phyloP scores from a whole-genome alignment of 257 asterid species.

The Nicotiana obtusifolia region DNA sequence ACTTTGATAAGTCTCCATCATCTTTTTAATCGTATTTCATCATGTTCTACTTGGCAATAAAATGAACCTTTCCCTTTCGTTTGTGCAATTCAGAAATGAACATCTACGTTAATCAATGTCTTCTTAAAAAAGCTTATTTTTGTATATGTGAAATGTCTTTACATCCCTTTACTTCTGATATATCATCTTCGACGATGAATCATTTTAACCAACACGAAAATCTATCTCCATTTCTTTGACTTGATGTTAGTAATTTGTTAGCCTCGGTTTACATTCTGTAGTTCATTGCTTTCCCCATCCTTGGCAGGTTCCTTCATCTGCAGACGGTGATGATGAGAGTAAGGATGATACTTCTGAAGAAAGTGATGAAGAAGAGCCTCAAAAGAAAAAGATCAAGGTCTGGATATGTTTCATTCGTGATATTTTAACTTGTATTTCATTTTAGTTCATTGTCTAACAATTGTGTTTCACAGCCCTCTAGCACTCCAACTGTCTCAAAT shows the following conservation, averaged over 20 bases:
- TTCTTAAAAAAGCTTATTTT: too few relatives aligned
- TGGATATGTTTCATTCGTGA: slow-evolving; percentile 15
- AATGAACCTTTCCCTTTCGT: background rate
- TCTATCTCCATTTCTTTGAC: too few relatives aligned
- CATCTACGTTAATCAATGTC: background rate
- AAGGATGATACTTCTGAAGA: background rate
- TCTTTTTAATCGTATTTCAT: background rate
- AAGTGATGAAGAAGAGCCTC: slow-evolving; percentile 46
- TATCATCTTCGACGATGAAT: too few relatives aligned
- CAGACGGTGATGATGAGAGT: too few relatives aligned
- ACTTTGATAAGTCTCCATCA: background rate
- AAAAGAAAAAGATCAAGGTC: slow-evolving; percentile 40
- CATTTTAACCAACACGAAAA: too few relatives aligned
- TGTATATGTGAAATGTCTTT: too few relatives aligned
- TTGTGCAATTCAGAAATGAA: background rate
- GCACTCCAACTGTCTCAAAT: background rate
- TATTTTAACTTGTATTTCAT: background rate
- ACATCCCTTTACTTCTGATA: too few relatives aligned
- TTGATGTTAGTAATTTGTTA: too few relatives aligned
- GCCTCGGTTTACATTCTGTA: too few relatives aligned
- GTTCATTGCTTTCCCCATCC: too few relatives aligned
- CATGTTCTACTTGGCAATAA: background rate
- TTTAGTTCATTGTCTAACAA: background rate
- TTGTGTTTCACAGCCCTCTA: background rate
- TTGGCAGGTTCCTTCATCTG: too few relatives aligned